Conservation (phyloP, 257 asterid genomes). For the Solanum rostratum region DNA sequence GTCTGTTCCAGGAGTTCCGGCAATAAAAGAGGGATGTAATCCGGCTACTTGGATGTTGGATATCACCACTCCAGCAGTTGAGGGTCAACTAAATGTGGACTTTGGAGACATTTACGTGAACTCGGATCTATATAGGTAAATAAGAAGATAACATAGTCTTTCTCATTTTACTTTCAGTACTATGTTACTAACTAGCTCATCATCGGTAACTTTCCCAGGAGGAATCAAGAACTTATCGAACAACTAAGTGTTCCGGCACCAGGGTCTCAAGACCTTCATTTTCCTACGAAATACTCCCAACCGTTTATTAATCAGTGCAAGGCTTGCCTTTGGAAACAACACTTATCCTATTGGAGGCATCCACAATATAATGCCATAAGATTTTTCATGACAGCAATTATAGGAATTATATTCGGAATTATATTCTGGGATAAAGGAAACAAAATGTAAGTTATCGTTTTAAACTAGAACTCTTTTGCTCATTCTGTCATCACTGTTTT, state of each 20-base stretch:
- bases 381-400: constrained; percentile 50
- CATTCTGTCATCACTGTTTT: background rate
- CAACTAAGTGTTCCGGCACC: constrained; percentile 58
- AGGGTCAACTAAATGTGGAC: constrained; percentile 55
- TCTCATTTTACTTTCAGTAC: background rate
- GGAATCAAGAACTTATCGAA: constrained; percentile 57
- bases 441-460: constrained; percentile 32
- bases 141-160: background rate
- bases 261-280: constrained; percentile 47
- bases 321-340: constrained; percentile 83
- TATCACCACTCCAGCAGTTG: constrained; percentile 58
- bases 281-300: constrained; percentile 50
- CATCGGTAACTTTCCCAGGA: constrained; percentile 24
- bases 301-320: constrained; percentile 44
- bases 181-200: constrained; percentile 1
- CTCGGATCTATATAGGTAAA: constrained; percentile 70
- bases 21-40: constrained; percentile 56
- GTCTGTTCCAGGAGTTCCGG: constrained; percentile 70
- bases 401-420: constrained; percentile 62
- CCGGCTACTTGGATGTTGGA: constrained; percentile 98
- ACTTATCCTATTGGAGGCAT: constrained; percentile 70
- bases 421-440: constrained; percentile 66
- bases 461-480: background rate
- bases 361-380: constrained; percentile 62
- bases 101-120: constrained; percentile 55